Base-by-base conservation (phyloP, 2,329 filamentous ascomycete genomes). In the Fusarium incarnatum region DNA sequence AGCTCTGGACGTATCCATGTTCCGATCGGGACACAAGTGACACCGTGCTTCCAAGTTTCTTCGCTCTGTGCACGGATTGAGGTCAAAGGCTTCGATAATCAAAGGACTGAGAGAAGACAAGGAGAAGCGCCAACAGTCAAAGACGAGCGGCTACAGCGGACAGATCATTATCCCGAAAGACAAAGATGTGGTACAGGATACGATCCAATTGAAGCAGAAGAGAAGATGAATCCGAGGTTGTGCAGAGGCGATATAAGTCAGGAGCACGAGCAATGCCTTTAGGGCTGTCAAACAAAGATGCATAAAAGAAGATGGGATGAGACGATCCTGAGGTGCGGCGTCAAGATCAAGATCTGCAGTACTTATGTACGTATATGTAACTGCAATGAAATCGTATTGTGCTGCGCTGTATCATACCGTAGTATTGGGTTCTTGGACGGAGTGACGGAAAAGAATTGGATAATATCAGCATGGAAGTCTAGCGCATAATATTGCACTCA, bases 401-500 rank as follows among this genome's bases (percentile, higher is more conserved):
- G 49, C 18, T 53, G 32, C 27, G 48, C 23, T 52, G 48, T 52
- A 52, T 41, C 49, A 34, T 41, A 25, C 20, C 9, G 20, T 44
- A 25, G 34, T 37, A 37, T 37, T 37, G 34, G 34, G 16, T 53
- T 41, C 49, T 53, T 53, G 49, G 23, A 25, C 34, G 49, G 49
- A 53, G 34, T 42, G 23, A 53, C 49, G 49, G 49, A 53, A 53
- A 13, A 37, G 34, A 37, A 37, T 30, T 30, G 28, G 28, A 30
- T n/a, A 37, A 30, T n/a, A 37, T 18, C 34, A 37, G 34, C 34
- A 37, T 37, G 16, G 34, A 37, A 42, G 41, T 34, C 40, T 44
- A 20, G 34, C 58, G 69, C 69, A 72, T 72, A 67, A 70, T 27
- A 64, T 68, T 61, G 64, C 42, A 54, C 59, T 44, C 37, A 44